These are phyloP conservation scores for Saccharomyces hybrid DNA, from an alignment of 1,139 yeast species.

Conservation along the genomic window DNA sequence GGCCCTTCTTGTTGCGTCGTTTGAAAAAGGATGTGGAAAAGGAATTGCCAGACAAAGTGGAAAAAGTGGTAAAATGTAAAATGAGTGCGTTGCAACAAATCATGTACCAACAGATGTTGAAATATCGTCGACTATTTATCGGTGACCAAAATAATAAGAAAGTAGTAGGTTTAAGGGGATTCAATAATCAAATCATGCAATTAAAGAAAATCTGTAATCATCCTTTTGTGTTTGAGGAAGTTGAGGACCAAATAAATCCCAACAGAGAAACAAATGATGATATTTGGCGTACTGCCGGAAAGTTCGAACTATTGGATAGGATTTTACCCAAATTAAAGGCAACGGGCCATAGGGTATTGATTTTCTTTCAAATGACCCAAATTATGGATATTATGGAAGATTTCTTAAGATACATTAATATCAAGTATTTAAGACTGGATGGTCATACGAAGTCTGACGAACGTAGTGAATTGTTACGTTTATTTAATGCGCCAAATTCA, in stretches of 20 bases:
- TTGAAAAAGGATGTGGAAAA: conserved; percentile 95
- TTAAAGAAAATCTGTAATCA: conserved; percentile 93
- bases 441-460: conserved; percentile 82
- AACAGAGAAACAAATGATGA: conserved; percentile 56
- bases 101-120: conserved; percentile 72
- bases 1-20: conserved; percentile 91
- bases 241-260: conserved; percentile 81
- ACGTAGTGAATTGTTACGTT: conserved; percentile 59
- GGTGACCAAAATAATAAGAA: conserved; percentile 43
- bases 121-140: conserved; percentile 57
- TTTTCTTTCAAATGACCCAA: conserved; percentile 83
- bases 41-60: conserved; percentile 91
- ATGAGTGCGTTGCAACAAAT: conserved; percentile 80
- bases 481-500: conserved; percentile 64
- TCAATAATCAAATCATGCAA: conserved; percentile 91
- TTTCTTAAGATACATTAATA: conserved; percentile 52
- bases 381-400: conserved; percentile 89
- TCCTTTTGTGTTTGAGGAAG: conserved; percentile 94
- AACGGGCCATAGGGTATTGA: conserved; percentile 70
- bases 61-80: conserved; percentile 89
- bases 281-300: conserved; percentile 67
- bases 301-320: conserved; percentile 68
- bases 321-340: conserved; percentile 67
- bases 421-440: conserved; percentile 71
- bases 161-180: conserved; percentile 64